These are phyloP conservation scores for Lasiosphaeria miniovina DNA, from an alignment of 495 filamentous ascomycete genomes.

Conservation along the genomic window DNA sequence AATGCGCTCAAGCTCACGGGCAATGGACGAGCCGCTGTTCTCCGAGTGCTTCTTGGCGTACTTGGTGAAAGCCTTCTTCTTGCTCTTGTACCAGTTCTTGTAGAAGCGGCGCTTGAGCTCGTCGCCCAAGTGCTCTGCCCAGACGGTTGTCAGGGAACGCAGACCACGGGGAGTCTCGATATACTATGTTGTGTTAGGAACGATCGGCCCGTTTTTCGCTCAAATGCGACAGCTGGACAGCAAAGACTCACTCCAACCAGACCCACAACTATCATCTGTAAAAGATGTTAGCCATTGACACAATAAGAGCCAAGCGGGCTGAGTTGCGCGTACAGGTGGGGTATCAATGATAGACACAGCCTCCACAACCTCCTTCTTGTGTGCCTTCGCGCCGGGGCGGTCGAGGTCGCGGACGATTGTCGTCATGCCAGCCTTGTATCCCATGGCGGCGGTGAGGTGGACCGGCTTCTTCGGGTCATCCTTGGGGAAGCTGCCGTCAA, in stretches of 20 bases:
- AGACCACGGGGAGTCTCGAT: slow-evolving; percentile 99
- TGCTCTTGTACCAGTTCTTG: slow-evolving; percentile 99
- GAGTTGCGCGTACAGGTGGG: slow-evolving; percentile 86
- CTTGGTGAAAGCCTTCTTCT: slow-evolving; percentile 99
- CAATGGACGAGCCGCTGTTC: slow-evolving; percentile 80
- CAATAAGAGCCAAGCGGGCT: slow-evolving; percentile 57
- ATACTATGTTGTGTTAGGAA: slow-evolving; percentile 52
- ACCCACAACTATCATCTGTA: slow-evolving; percentile 96
- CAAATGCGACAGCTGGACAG: slow-evolving; percentile 27
- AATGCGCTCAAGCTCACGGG: slow-evolving; percentile 97
- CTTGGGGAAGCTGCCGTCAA: slow-evolving; percentile 83
- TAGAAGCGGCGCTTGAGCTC: slow-evolving; percentile 99
- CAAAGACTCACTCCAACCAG: slow-evolving; percentile 70
- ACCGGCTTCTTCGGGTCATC: slow-evolving; percentile 99
- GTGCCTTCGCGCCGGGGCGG: slow-evolving; percentile 97
- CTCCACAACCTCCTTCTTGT: slow-evolving; percentile 99
- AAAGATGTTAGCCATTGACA: slow-evolving; percentile 61
- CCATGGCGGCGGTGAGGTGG: slow-evolving; percentile 96
- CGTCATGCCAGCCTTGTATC: slow-evolving; percentile 99
- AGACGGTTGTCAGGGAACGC: slow-evolving; percentile 98
- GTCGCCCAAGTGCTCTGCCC: slow-evolving; percentile 98
- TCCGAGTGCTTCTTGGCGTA: slow-evolving; percentile 99
- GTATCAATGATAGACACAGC: slow-evolving; percentile 99
- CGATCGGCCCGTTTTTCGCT: slow-evolving; percentile 12
- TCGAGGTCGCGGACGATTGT: slow-evolving; percentile 99